These are phyloP conservation scores for Casuarina glauca DNA, from an alignment of 306 rosid genomes.

Conservation along the genomic window DNA sequence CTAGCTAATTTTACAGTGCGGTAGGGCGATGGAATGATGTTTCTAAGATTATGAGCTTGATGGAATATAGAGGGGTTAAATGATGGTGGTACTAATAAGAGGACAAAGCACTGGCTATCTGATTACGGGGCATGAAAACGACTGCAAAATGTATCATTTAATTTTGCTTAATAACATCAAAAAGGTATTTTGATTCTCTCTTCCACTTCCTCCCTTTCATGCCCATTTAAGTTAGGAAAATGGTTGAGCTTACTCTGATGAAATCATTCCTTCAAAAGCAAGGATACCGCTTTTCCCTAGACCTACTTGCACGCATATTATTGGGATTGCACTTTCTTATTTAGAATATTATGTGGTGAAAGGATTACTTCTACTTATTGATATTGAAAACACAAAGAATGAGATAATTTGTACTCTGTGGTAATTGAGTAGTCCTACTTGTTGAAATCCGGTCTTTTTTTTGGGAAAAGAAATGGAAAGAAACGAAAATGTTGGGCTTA, in stretches of 20 bases:
- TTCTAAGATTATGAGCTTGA: constrained; percentile 56
- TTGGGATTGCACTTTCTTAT: neutral
- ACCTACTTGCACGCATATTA: neutral
- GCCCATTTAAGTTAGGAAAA: neutral
- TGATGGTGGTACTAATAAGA: constrained; percentile 33
- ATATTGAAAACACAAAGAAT: constrained; percentile 11
- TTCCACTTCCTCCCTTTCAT: neutral
- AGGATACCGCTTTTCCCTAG: too few relatives aligned
- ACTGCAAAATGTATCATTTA: neutral
- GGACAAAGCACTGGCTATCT: neutral
- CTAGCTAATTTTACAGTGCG: constrained; percentile 72
- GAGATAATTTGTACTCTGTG: constrained; percentile 7
- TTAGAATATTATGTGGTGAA: neutral
- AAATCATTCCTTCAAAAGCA: too few relatives aligned
- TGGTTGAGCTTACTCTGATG: neutral
- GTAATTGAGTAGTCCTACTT: neutral
- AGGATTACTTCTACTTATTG: neutral
- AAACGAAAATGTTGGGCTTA: neutral
- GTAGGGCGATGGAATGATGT: constrained; percentile 87
- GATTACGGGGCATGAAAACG: neutral
- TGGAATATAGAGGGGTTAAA: constrained; percentile 79
- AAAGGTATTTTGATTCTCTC: neutral
- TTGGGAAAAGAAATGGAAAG: neutral
- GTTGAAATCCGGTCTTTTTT: neutral
- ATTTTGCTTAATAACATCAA: neutral